phyloP scores from a whole-genome alignment of 805 yeast genomes.

The Metschnikowia cerradonensis region DNA sequence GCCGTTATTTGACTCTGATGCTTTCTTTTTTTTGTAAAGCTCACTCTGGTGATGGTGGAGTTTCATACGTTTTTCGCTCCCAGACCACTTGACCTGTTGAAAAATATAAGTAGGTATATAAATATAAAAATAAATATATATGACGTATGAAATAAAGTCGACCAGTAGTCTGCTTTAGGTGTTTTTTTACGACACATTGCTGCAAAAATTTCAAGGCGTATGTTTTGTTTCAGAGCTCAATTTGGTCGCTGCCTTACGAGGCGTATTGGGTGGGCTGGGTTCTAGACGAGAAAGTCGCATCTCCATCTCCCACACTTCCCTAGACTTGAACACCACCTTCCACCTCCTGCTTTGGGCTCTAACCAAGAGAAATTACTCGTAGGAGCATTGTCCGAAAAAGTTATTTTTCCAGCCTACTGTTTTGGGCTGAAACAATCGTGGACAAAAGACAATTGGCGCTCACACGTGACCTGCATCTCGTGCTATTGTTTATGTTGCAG shows the following conservation, averaged over 20 bases:
- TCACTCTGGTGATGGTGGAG: no score
- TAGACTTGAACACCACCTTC: not conserved
- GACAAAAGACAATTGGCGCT: not conserved
- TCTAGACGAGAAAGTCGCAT: not conserved
- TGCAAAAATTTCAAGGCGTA: not conserved
- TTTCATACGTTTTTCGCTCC: no score
- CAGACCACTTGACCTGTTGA: no score
- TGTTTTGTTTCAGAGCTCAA: slow-evolving; percentile 2
- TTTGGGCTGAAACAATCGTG: not conserved
- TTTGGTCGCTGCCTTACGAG: not conserved
- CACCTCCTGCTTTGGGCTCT: no score
- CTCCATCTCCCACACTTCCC: not conserved
- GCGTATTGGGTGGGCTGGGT: not conserved
- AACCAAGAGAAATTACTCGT: not conserved
- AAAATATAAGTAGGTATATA: no score
- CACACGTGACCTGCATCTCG: slow-evolving; percentile 3
- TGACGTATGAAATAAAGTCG: no score
- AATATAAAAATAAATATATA: no score
- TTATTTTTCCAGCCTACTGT: not conserved
- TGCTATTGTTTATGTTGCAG: slow-evolving; percentile 6
- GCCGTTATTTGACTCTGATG: no score
- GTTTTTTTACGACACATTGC: not conserved
- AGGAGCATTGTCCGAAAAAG: not conserved
- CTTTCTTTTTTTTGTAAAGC: no score
- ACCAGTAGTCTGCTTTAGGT: no score